Base-by-base conservation (phyloP, 2,329 filamentous ascomycete genomes). In the Trichoderma sp. region DNA sequence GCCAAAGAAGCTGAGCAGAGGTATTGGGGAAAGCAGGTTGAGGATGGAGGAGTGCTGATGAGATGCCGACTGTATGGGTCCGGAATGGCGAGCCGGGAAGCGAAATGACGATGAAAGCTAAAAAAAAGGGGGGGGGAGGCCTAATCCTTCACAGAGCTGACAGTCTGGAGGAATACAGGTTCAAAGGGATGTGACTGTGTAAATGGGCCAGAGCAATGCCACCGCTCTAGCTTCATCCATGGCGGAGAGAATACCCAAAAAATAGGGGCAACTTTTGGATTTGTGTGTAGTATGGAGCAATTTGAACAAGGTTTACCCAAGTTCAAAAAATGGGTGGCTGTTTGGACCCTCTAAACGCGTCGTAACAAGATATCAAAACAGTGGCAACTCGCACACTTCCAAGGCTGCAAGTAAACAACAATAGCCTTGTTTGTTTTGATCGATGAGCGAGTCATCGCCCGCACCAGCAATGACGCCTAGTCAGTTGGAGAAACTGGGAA, bases 351-450 rank as follows among this genome's bases (percentile, higher is more conserved):
- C 69, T 56, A 66, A 65, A 27, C 41, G 41, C 59, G 71, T 62
- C 41, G 71, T 29, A n/a, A 5, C 0, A 50, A 50, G 14, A 63
- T 18, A 65, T 56, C 60, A 73, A 73, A 73, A 65, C 71, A 73
- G 60, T 73, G 71, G 60, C 71, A 14, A 73, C 21, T 62, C 24
- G 38, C 69, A 62, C 12, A 6, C 11, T 27, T 14, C 9, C 11
- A 29, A 24, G n/a, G 56, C 27, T 12, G 21, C 3, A 35, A 64
- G 60, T 65, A 65, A 69, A 75, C 73, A 69, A 75, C 73, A 75
- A 75, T 78, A 50, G 16, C 60, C 21, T 79, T 80, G 80, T 81
- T 82, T 82, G 78, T 82, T 82, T 79, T 82, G 81, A 80, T 79
- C 77, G 77, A 76, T 74, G 74, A 74, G 79, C 75, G 59, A 65